Conservation (phyloP, 2,329 filamentous ascomycete genomes). For the Penicillium paneum region DNA sequence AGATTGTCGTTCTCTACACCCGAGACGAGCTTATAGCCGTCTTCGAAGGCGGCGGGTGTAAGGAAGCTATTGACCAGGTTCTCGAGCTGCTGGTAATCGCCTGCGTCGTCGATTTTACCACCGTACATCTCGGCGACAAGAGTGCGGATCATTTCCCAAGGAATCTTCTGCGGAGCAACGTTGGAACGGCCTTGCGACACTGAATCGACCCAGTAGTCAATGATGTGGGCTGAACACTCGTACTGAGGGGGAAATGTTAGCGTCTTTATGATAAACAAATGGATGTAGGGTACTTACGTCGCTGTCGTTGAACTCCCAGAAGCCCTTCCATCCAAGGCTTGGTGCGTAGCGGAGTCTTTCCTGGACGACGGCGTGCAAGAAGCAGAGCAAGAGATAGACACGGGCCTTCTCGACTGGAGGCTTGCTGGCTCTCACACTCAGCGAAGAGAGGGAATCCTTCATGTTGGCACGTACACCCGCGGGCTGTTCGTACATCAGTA, state of each 20-base stretch:
- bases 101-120: conserved; percentile 92
- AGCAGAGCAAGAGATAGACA: conserved; percentile 85
- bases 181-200: conserved; percentile 84
- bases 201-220: conserved; percentile 88
- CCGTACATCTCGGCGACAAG: conserved; percentile 93
- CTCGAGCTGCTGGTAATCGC: conserved; percentile 71
- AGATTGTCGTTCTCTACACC: conserved; percentile 57
- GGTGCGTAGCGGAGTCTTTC: conserved; percentile 93
- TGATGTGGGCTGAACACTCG: conserved; percentile 93
- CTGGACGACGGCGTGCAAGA: conserved; percentile 93
- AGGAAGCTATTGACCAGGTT: conserved; percentile 73
- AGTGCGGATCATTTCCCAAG: conserved; percentile 92
- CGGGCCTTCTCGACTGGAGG: conserved; percentile 86
- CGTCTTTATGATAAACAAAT: neutral
- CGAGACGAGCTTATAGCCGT: conserved; percentile 83
- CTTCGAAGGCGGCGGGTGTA: conserved; percentile 85
- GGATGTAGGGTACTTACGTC: conserved; percentile 66
- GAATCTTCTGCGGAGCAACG: conserved; percentile 87
- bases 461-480: conserved; percentile 96
- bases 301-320: conserved; percentile 99
- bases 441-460: conserved; percentile 89
- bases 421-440: conserved; percentile 72
- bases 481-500: conserved; percentile 97
- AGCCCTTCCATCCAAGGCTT: conserved; percentile 92
- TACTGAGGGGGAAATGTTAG: conserved; percentile 57